Base-by-base conservation (phyloP, 371 early-diverging fungal species). In the Mortierella sp. region DNA sequence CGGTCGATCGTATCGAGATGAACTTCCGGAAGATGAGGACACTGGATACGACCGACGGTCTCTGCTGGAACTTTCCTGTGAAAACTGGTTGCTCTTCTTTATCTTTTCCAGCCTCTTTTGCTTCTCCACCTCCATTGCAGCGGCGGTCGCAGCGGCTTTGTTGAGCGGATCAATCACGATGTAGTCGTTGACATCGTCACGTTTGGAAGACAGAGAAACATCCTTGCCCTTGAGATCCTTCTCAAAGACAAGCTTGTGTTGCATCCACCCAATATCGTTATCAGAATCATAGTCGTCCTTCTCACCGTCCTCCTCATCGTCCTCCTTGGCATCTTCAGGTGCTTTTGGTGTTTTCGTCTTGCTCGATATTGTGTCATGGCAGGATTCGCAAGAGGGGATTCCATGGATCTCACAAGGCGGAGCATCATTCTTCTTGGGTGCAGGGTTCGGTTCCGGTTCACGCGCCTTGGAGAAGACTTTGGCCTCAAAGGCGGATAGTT, bases 91-190 rank as follows among this genome's bases (percentile, higher is more conserved):
- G 34, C 42, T 57, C 31, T 50, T 56, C 56, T 53, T 62, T n/a
- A 42, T 61, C 30, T 62, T 56, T 14, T 70, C 62, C 46, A 26
- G 6, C 17, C 30, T 56, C 42, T 50, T 46, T 17, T 65, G 57
- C n/a, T 76, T 52, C 26, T 76, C 70, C 0, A 64, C 32, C 5
- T 57, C 70, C 32, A 76, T 30, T 6, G 70, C 66, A 1, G 70
- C 70, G 1, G 52, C 58, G 11, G 65, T 76, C 3, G 64, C 42
- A 2, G 64, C 46, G 0, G 78, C 78, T 42, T 76, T 76, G 48
- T 65, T 65, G 34, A 64, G 66, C 3, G 94, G 92, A 63, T 93
- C 94, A 72, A 92, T 89, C 14, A 93, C 93, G 6, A 90, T 80
- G 69, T 89, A 92, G 54, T 91, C 93, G 62, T 93, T 88, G 1